Base-by-base conservation (phyloP, 2,329 filamentous ascomycete genomes). In the Albophoma yamanashiensis region DNA sequence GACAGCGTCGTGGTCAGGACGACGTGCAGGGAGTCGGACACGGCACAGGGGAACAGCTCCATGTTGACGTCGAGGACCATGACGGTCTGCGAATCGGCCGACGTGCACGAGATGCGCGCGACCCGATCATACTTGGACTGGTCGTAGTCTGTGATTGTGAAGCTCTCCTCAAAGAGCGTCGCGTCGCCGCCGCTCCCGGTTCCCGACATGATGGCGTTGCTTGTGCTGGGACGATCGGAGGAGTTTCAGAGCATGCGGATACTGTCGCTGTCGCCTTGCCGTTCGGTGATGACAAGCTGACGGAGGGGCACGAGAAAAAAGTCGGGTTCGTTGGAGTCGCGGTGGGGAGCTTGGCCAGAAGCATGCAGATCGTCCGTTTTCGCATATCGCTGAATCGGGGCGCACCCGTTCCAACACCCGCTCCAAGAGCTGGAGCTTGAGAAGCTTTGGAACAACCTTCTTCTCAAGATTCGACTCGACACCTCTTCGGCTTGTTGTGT, bases 91-190 rank as follows among this genome's bases (percentile, higher is more conserved):
- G 83, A 84, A 76, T 96, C 91, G 66, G 83, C 80, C 31, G 89
- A 93, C 58, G 83, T 89, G 71, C 86, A 92, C 59, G 80, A 85
- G 71, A 97, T 85, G 67, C 94, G 93, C 59, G 91, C 89, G 34
- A 97, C 93, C 65, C 93, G 91, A 78, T 97, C 94, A 77, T 99
- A 99, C 78, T 97, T 96, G 70, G 87, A 84, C 70, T 87, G 83
- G 78, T 96, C 89, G 73, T 91, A 79, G 59, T 83, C 77, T 66
- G 86, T 93, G 69, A 97, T 82, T 63, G 83, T 89, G 82, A 97
- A 97, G 69, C 85, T 88, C 72, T 96, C 92, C 77, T 97, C 92
- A 78, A 95, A 96, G 75, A 97, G 89, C 70, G 94, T 88, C 61
- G 92, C 88, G 78, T 97, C 93, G 67, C 89, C 88, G 75, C 91